Evolutionary conservation across 805 yeast species (phyloP).

Genomic region (Lipomyces oligophaga): DNA sequence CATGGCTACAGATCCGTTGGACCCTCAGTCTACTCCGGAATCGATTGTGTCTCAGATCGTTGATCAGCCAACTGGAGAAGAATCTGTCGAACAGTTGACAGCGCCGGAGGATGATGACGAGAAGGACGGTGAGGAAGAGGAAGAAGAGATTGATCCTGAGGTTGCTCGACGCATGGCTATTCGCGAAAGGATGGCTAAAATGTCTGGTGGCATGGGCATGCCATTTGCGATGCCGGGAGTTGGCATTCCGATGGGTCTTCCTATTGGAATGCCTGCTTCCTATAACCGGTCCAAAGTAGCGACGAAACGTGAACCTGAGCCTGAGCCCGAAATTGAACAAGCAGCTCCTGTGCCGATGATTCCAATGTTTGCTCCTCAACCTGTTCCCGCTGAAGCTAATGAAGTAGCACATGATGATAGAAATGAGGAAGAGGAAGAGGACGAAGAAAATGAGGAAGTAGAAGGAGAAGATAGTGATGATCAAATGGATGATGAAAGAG

Average conservation of each 20-base stretch:
- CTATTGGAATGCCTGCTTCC: constrained; percentile 28
- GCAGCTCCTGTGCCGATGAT: constrained; percentile 44
- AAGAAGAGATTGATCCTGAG: constrained; percentile 67
- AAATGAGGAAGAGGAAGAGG: constrained; percentile 4
- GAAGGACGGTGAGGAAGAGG: constrained; percentile 50
- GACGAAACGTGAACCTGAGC: constrained; percentile 6
- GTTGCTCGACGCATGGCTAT: constrained; percentile 70
- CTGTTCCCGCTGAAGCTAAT: constrained; percentile 15
- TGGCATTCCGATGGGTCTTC: constrained; percentile 34
- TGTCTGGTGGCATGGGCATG: constrained; percentile 73
- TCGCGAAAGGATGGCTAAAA: constrained; percentile 92
- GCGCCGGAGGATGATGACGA: constrained; percentile 39
- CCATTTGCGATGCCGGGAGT: constrained; percentile 44
- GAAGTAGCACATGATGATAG: constrained; percentile 4
- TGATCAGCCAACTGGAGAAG: constrained; percentile 9
- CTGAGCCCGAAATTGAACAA: constrained; percentile 22
- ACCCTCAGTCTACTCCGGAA: background rate
- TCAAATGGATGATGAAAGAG: no score
- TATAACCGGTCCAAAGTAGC: no score
- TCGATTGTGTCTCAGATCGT: constrained; percentile 3
- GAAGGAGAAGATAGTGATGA: constrained; percentile 3
- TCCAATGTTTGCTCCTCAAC: constrained; percentile 9
- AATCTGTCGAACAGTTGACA: constrained; percentile 17
- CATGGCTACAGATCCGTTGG: background rate
- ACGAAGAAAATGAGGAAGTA: constrained; percentile 1